These are phyloP conservation scores for Coprinopsis cinerea DNA, from an alignment of 768 basidiomycete species.

Conservation along the genomic window DNA sequence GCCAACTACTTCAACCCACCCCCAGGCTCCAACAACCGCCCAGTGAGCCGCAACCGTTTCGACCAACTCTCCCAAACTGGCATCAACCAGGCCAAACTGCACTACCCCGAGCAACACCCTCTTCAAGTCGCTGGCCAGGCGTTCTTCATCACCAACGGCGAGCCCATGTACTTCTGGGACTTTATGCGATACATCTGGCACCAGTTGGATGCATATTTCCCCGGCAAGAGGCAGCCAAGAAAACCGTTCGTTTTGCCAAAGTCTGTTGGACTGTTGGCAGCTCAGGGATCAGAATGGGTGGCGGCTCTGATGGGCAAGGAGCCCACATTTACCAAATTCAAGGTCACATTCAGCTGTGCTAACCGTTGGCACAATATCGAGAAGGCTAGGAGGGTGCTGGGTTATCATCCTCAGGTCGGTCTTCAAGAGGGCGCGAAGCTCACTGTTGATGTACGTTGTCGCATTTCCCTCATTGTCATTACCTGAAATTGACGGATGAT, in stretches of 20 bases:
- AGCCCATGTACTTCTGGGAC: conserved; percentile 97
- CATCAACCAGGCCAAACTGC: conserved; percentile 45
- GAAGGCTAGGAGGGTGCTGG: conserved; percentile 83
- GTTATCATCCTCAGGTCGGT: conserved; percentile 89
- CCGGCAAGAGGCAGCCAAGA: conserved; percentile 41
- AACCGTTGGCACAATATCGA: conserved; percentile 91
- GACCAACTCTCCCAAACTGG: conserved; percentile 67
- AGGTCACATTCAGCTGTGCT: conserved; percentile 75
- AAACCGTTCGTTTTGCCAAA: conserved; percentile 47
- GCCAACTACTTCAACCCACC: conserved; percentile 47
- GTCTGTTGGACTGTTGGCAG: conserved; percentile 63
- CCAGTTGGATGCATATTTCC: conserved; percentile 53
- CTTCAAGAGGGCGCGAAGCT: conserved; percentile 81
- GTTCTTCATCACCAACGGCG: conserved; percentile 97
- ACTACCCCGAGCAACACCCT: conserved; percentile 40
- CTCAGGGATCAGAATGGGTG: conserved; percentile 67
- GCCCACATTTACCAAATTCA: conserved; percentile 80
- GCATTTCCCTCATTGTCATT: neutral
- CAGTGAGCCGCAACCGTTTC: conserved; percentile 71
- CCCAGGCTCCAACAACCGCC: conserved; percentile 36
- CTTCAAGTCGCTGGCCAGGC: conserved; percentile 86
- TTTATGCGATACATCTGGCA: conserved; percentile 79
- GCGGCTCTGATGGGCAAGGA: conserved; percentile 71
- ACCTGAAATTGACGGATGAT: neutral
- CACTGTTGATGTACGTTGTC: conserved; percentile 61